Evolutionary conservation across 2,329 filamentous ascomycete genomes (phyloP).

Genomic region (Scedosporium boydii): DNA sequence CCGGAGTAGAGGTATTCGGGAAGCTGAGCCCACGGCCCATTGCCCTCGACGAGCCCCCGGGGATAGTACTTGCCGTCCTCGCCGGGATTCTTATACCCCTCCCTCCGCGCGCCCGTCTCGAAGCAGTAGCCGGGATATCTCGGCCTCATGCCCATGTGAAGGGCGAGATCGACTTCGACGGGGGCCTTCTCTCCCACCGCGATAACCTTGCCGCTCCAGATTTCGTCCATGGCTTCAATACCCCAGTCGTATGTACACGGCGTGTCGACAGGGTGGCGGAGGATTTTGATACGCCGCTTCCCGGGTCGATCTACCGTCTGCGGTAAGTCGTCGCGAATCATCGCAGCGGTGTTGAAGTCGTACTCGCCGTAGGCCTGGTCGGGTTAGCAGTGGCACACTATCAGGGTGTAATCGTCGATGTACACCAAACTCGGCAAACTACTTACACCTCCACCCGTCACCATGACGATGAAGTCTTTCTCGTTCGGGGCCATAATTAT

Average conservation of each 20-base stretch:
- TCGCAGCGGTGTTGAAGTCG: neutral
- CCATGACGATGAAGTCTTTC: neutral
- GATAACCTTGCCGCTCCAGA: neutral
- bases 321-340: neutral
- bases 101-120: neutral
- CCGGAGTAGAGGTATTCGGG: neutral
- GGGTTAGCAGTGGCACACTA: neutral
- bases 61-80: neutral
- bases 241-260: neutral
- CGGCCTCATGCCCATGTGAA: neutral
- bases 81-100: neutral
- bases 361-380: neutral
- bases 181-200: neutral
- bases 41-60: neutral
- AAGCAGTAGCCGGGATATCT: neutral
- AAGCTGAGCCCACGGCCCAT: neutral
- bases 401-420: too few species aligned
- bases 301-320: neutral
- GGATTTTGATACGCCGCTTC: neutral
- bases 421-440: too few species aligned
- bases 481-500: neutral
- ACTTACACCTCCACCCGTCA: neutral
- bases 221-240: neutral
- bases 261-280: neutral
- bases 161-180: neutral